phyloP scores from a whole-genome alignment of 495 filamentous ascomycete genomes.

The Aspergillus kassunensis region DNA sequence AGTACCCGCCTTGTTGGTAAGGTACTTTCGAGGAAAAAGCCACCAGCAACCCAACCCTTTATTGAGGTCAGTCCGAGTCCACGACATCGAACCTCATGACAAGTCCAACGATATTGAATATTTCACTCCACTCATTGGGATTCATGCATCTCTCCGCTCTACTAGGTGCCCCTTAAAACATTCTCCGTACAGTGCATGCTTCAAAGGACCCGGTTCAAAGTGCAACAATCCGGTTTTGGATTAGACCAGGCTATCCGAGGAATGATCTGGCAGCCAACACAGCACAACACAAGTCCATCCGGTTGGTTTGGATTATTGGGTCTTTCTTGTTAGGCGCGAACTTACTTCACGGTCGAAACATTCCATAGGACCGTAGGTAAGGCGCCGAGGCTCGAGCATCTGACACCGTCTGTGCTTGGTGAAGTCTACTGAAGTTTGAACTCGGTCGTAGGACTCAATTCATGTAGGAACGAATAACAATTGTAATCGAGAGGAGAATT shows the following conservation, averaged over 20 bases:
- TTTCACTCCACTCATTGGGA: constrained; percentile 14
- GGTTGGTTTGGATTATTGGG: not conserved
- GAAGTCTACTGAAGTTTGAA: not conserved
- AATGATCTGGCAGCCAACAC: not conserved
- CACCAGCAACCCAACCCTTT: too few relatives aligned
- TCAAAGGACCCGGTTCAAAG: not conserved
- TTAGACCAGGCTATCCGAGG: not conserved
- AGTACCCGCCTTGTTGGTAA: too few relatives aligned
- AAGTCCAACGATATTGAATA: constrained; percentile 24
- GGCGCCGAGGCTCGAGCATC: constrained; percentile 4
- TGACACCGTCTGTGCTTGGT: too few relatives aligned
- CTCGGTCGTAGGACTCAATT: not conserved
- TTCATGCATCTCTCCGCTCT: constrained; percentile 5
- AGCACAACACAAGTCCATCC: not conserved
- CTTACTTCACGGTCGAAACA: not conserved
- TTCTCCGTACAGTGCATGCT: constrained; percentile 5
- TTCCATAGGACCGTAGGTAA: too few relatives aligned
- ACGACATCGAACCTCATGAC: too few relatives aligned
- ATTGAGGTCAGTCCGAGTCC: too few relatives aligned
- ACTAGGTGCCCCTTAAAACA: constrained; percentile 3
- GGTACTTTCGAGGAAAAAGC: too few relatives aligned
- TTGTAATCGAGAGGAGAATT: constrained; percentile 45
- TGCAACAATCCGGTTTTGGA: not conserved
- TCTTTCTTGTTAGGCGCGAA: not conserved
- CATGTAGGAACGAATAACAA: not conserved